Base-by-base conservation (phyloP, 331 rosid genomes). In the Quercus phellos region DNA sequence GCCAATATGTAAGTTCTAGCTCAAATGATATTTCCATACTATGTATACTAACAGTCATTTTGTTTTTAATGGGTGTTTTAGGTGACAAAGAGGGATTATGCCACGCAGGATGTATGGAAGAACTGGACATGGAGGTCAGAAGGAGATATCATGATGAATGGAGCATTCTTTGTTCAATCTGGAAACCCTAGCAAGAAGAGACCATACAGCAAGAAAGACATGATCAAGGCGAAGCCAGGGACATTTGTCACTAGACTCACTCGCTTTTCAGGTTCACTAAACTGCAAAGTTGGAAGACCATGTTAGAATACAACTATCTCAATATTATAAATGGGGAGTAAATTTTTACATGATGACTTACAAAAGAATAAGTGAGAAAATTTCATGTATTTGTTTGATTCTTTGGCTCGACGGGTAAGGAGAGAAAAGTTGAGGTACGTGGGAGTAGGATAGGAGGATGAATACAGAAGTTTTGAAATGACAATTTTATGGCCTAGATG, bases 121-220 rank as follows among this genome's bases (percentile, higher is more conserved):
- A 76, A 22, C 0, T 92, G 98, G 97, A 83, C 82, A 60, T 94
- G 98, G 98, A 88, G 79, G 22, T 89, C 98, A 3, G 87, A 92
- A 75, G 88, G 81, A 26, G 98, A 94, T 70, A 26, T 80, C 0
- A 64, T 89, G 85, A 80, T 89, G 91, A 94, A 94, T 21, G 98
- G 98, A 4, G 98, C 97, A 0, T 87, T 21, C 51, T 94, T 94
- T 50, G 9, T 76, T n/a, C 22, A 77, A 29, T 84, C 96, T 1
- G 98, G 98, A 3, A 13, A 17, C 55, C 89, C 85, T 0, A 5
- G 73, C 6, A 61, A 29, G 1, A 59, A 34, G 0, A 19, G 74
- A 22, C 78, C 82, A n/a, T 74, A 60, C 61, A 32, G 69, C 9
- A 80, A 73, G 64, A 14, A 16, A 0, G 80, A 66, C 12, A 12